Conservation (phyloP, 2,329 filamentous ascomycete genomes). For the Zarea fungicola region DNA sequence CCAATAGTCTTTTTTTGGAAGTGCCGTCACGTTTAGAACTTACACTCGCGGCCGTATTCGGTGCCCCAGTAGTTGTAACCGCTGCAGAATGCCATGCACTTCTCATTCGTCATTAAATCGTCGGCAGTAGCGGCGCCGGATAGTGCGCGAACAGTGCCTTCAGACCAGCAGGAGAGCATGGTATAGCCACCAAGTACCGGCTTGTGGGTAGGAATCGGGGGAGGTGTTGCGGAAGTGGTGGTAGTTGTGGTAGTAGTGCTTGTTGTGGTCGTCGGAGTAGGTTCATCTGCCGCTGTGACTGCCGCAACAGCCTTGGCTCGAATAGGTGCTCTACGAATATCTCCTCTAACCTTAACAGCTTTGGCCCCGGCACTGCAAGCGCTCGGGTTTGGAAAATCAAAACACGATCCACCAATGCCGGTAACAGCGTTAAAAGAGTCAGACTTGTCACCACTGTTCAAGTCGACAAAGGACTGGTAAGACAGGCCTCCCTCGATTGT, state of each 20-base stretch:
- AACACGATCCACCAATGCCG: conserved; percentile 40
- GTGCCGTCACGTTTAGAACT: too few species aligned
- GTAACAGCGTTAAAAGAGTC: conserved; percentile 47
- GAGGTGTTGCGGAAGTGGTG: background rate
- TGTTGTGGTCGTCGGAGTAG: background rate
- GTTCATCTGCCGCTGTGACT: background rate
- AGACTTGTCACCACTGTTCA: conserved; percentile 35
- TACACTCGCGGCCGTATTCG: conserved; percentile 48
- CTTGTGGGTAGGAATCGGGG: conserved; percentile 27
- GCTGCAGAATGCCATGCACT: conserved; percentile 41
- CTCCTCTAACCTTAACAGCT: too few species aligned
- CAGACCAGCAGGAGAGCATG: conserved; percentile 45
- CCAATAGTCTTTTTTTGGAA: too few species aligned
- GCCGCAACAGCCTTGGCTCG: too few species aligned
- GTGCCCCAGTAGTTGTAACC: conserved; percentile 44
- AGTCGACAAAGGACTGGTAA: conserved; percentile 41
- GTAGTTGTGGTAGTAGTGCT: conserved; percentile 12
- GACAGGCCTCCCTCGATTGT: conserved; percentile 40
- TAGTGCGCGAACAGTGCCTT: conserved; percentile 41
- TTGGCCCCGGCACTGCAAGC: conserved; percentile 24
- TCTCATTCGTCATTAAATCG: conserved; percentile 46
- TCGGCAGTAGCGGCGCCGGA: conserved; percentile 34
- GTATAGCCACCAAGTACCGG: conserved; percentile 38
- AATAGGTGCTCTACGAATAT: too few species aligned
- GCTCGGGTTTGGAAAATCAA: conserved; percentile 31